phyloP scores from a whole-genome alignment of 1,284 basidiomycete genomes.

The Takashimella tepidaria region DNA sequence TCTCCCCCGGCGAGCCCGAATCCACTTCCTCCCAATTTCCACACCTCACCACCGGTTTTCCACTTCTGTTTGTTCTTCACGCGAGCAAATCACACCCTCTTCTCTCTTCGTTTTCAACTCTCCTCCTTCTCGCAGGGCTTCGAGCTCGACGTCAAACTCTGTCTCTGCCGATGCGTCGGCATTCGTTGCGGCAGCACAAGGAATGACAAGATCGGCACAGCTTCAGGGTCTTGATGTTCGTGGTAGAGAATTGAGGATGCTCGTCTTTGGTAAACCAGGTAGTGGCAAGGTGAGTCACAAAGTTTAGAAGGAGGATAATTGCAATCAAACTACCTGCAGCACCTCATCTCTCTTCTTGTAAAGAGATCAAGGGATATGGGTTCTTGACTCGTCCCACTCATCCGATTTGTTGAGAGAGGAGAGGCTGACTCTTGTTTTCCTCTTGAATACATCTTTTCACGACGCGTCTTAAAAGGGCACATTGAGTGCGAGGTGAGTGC shows the following conservation, averaged over 20 bases:
- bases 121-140: slow-evolving; percentile 3
- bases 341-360: too few species aligned
- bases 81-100: background rate
- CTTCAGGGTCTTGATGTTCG: slow-evolving; percentile 21
- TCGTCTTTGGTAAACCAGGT: slow-evolving; percentile 49
- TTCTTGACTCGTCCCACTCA: too few species aligned
- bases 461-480: too few species aligned
- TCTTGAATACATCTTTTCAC: too few species aligned
- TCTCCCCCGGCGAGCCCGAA: too few species aligned
- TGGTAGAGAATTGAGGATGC: slow-evolving; percentile 30
- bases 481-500: slow-evolving; percentile 32
- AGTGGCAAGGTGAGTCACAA: slow-evolving; percentile 40
- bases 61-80: background rate
- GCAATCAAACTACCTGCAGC: too few species aligned
- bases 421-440: too few species aligned
- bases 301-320: background rate
- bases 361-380: too few species aligned
- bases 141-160: background rate
- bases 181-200: slow-evolving; percentile 1
- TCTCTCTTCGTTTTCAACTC: background rate
- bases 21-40: slow-evolving; percentile 3
- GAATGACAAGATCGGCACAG: slow-evolving; percentile 9
- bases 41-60: background rate
- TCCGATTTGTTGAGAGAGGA: too few species aligned
- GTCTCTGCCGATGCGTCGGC: slow-evolving; percentile 4